Evolutionary conservation across 2,329 filamentous ascomycete genomes (phyloP), one percentile per base, ranked within the genome.

Genomic region (Penicillium sp.): DNA sequence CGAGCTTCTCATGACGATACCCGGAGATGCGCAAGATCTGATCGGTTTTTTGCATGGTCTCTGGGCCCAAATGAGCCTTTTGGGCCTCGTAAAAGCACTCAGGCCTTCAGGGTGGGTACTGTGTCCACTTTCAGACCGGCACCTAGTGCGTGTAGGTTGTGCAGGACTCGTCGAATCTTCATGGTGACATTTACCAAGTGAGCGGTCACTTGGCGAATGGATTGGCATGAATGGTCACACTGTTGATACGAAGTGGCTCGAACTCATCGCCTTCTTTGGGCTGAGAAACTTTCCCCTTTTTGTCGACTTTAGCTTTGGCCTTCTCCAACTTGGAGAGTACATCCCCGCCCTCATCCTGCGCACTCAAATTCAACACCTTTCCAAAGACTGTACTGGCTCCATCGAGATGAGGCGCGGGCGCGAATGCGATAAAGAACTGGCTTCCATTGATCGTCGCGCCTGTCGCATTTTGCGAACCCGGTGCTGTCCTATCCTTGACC

Each of bases 321-420:
- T 71, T 72, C 42, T 80, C 77, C 46, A 82, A 52, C 3, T 71
- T 73, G 12, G 69, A 63, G 39, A 68, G 45, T 8, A 67, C 59
- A 54, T 68, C 62, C 6, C 58, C 68, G 4, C 54, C 65, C 46
- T 70, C 72, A 57, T 72, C 71, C 26, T 56, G 63, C 20, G 51
- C 56, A 32, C 46, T 61, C 44, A 64, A 35, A 35, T 65, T 66
- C 47, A 82, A 59, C 12, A 82, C 69, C 47, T 75, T 72, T 10
- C 79, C 79, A 61, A 82, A 82, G 2, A 81, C 77, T 0, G 79
- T 80, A 53, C 81, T 82, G 56, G 79, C 76, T 6, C 79, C 79
- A 57, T 82, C 79, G 23, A 82, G 60, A 68, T 82, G 79, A 37
- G 77, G 70, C 10, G 78, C 76, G 2, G 77, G 64, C 14, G 73